Evolutionary conservation across 1,284 basidiomycete species (phyloP), one percentile per base, ranked within the genome.

Genomic region (Porodaedalea pini): DNA sequence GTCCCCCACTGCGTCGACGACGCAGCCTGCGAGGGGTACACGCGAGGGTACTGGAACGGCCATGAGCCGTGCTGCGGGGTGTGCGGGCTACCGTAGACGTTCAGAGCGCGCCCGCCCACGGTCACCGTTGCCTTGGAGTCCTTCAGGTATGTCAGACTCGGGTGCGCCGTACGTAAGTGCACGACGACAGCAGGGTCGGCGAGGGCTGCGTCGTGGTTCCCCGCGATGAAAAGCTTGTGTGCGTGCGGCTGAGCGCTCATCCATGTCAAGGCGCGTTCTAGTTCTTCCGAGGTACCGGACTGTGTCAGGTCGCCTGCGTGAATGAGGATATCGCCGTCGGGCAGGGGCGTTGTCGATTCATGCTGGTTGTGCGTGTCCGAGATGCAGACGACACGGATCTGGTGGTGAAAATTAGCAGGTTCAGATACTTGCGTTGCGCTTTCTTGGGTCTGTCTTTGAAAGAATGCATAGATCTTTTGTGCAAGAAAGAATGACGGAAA

Each of bases 171-270:
- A 51, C 44, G 34, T 5, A 49, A 21, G 27, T n/a, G 43, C 37
- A 5, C 21, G 10, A 37, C 43, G 2, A 47, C n/a, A 17, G 17
- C 31, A 15, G 19, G 45, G 21, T 50, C 45, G 13, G 27, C 49
- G 21, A 76, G 66, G n/a, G 49, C 59, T 13, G 36, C 40, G 55
- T 76, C 75, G 61, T 76, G 75, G 60, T 76, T 76, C 7, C 75
- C 75, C 21, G 71, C 74, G 19, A 77, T 72, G 66, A 76, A 68
- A 37, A 75, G 39, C 57, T 75, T 76, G 64, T 71, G 62, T 1
- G 62, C 61, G 60, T 76, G 73, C 8, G 74, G 70, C 25, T 68
- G 69, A 29, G 62, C 54, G 54, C 58, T 57, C 36, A 73, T 58
- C 67, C 68, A 70, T 31, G 15, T 17, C 15, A 62, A 32, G 3